These are phyloP conservation scores for Yarrowia divulgata DNA, from an alignment of 805 yeast species.

Conservation along the genomic window DNA sequence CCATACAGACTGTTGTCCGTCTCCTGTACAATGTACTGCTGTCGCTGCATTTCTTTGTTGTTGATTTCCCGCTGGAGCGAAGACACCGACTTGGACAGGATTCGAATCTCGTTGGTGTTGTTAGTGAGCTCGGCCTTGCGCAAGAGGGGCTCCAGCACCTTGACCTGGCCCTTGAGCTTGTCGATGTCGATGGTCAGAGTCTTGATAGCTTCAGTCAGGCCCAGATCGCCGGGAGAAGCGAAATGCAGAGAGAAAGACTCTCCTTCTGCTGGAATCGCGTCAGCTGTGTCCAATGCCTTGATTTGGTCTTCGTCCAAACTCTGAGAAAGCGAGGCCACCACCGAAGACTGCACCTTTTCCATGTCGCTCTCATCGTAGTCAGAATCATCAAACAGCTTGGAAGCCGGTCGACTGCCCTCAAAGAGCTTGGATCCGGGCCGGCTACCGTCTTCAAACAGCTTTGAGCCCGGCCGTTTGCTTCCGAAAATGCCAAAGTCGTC, in stretches of 20 bases:
- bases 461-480: background rate
- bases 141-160: constrained; percentile 69
- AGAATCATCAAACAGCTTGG: constrained; percentile 38
- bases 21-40: constrained; percentile 83
- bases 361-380: constrained; percentile 23
- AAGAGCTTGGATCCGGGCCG: constrained; percentile 4
- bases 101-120: constrained; percentile 69
- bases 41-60: constrained; percentile 73
- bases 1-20: constrained; percentile 78
- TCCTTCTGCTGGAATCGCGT: constrained; percentile 24
- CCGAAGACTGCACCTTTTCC: constrained; percentile 14
- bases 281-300: constrained; percentile 30
- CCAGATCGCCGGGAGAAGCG: constrained; percentile 74
- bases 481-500: constrained; percentile 26
- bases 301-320: constrained; percentile 31
- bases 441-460: constrained; percentile 6
- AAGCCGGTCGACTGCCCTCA: constrained; percentile 5
- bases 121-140: constrained; percentile 86
- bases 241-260: constrained; percentile 51
- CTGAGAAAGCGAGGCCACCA: constrained; percentile 20
- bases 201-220: constrained; percentile 70
- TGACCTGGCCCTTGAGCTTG: constrained; percentile 65
- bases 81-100: constrained; percentile 69
- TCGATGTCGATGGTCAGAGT: constrained; percentile 65
- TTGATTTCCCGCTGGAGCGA: constrained; percentile 77